These are phyloP conservation scores for Amanita rubescens DNA, from an alignment of 768 basidiomycete genomes.

Conservation along the genomic window DNA sequence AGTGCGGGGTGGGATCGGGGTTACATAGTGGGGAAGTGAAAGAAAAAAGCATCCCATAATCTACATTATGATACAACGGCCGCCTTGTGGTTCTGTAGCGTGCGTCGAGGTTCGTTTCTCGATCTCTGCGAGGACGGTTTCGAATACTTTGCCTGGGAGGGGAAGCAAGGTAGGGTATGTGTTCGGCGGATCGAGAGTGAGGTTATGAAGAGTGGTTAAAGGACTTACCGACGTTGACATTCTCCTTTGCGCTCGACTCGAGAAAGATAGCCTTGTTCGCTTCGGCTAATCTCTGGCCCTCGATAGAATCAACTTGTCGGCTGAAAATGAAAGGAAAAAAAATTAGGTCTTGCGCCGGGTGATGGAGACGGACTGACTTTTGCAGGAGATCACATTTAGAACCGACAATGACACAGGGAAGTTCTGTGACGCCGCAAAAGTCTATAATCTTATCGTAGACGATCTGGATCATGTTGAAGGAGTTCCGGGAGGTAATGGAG, in stretches of 20 bases:
- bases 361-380: slow-evolving; percentile 49
- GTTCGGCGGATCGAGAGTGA: neutral
- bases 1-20: no score
- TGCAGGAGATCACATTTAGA: slow-evolving; percentile 80
- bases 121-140: slow-evolving; percentile 76
- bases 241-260: slow-evolving; percentile 84
- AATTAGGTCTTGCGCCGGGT: slow-evolving; percentile 13
- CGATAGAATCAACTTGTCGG: slow-evolving; percentile 69
- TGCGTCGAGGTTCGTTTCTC: slow-evolving; percentile 63
- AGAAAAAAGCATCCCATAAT: no score
- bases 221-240: slow-evolving; percentile 79
- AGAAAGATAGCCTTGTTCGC: slow-evolving; percentile 71
- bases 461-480: slow-evolving; percentile 92
- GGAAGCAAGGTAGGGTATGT: neutral
- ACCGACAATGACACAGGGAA: slow-evolving; percentile 93
- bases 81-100: slow-evolving; percentile 30
- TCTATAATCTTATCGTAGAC: slow-evolving; percentile 95
- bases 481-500: slow-evolving; percentile 80
- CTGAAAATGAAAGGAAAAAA: no score
- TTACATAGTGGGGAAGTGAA: no score
- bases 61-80: slow-evolving; percentile 34
- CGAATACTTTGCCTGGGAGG: slow-evolving; percentile 68
- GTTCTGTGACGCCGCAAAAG: slow-evolving; percentile 78
- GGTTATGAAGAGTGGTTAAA: neutral
- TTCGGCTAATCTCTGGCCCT: slow-evolving; percentile 70